Evolutionary conservation across 1,139 yeast species (phyloP).

Genomic region (Pichia sp.): DNA sequence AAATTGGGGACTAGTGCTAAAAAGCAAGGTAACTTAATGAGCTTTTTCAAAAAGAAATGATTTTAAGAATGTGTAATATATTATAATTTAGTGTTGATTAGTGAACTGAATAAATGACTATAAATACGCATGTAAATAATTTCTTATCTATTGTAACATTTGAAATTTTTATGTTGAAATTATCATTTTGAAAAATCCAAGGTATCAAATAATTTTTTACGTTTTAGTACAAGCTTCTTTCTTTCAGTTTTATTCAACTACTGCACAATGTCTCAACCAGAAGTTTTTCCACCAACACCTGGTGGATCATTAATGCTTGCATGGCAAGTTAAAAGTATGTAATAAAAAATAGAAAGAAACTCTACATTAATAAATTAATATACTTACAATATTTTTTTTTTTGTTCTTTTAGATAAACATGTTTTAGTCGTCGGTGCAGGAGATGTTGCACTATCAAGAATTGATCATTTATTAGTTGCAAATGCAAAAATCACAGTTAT

Average conservation of each 20-base stretch:
- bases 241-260: neutral
- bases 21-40: constrained; percentile 28
- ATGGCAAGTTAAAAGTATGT: constrained; percentile 56
- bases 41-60: constrained; percentile 27
- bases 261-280: constrained; percentile 1
- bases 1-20: constrained; percentile 12
- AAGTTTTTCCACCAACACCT: constrained; percentile 26
- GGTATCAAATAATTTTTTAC: neutral
- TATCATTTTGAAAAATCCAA: too few relatives aligned
- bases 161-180: too few relatives aligned
- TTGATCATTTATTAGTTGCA: constrained; percentile 60
- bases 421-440: constrained; percentile 79
- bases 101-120: neutral
- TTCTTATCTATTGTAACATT: too few relatives aligned
- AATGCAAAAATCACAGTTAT: constrained; percentile 66
- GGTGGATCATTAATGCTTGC: constrained; percentile 60
- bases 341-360: neutral
- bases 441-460: constrained; percentile 70
- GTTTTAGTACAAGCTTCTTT: neutral
- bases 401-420: constrained; percentile 35
- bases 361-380: neutral
- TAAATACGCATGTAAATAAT: neutral
- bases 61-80: neutral
- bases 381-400: neutral
- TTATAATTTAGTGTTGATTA: neutral